phyloP scores from a whole-genome alignment of 352 stramenopile genomes.

The Pythium volutum region DNA sequence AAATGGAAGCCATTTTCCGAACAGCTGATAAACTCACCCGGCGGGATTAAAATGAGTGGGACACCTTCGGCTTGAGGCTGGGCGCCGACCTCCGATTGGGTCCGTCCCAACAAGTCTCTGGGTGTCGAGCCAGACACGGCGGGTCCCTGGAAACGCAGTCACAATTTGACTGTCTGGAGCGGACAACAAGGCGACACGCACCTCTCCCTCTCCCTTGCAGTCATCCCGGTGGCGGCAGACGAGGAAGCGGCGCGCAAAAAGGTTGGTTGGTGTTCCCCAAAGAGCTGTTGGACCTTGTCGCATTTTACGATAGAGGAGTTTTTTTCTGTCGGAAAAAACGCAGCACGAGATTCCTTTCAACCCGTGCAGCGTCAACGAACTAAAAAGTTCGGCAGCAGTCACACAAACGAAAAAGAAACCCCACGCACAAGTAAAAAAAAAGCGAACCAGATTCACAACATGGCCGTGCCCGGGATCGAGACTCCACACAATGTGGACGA shows the following conservation, averaged over 20 bases:
- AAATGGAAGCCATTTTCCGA: slow-evolving; percentile 10
- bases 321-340: slow-evolving; percentile 6
- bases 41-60: slow-evolving; percentile 20
- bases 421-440: neutral
- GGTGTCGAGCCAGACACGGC: slow-evolving; percentile 1
- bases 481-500: slow-evolving; percentile 14
- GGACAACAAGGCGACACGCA: slow-evolving; percentile 4
- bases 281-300: slow-evolving; percentile 1
- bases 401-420: slow-evolving; percentile 10
- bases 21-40: slow-evolving; percentile 12
- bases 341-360: slow-evolving; percentile 3
- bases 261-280: slow-evolving; percentile 11
- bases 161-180: neutral
- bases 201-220: neutral
- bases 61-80: slow-evolving; percentile 3
- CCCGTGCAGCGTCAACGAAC: neutral
- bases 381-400: neutral
- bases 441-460: neutral
- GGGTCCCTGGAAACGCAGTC: neutral
- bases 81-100: neutral
- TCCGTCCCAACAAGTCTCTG: slow-evolving; percentile 7
- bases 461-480: slow-evolving; percentile 8
- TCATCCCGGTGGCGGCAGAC: slow-evolving; percentile 5
- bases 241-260: slow-evolving; percentile 10
- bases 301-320: slow-evolving; percentile 13